Conservation (phyloP, 2,329 filamentous ascomycete genomes). For the Penicillium janthinellum region DNA sequence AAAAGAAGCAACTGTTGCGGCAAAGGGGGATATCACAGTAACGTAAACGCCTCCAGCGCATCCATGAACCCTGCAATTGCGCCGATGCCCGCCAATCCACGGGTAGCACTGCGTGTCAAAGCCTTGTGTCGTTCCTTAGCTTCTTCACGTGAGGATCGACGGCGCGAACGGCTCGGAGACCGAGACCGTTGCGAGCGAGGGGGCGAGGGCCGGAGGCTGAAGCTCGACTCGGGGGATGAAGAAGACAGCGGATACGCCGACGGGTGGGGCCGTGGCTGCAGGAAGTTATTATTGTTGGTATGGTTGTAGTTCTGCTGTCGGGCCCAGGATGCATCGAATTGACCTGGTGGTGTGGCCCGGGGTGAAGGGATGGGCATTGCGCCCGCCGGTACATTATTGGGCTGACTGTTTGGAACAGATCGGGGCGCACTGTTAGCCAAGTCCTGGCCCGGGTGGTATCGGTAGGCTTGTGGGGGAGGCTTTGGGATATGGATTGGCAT, state of each 20-base stretch:
- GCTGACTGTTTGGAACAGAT: constrained; percentile 18
- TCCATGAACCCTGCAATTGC: constrained; percentile 44
- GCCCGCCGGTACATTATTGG: constrained; percentile 7
- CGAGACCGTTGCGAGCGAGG: constrained; percentile 25
- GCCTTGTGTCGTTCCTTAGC: constrained; percentile 30
- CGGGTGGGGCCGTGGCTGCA: constrained; percentile 17
- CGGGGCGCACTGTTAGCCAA: constrained; percentile 13
- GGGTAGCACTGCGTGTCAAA: constrained; percentile 37
- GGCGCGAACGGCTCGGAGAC: constrained; percentile 17
- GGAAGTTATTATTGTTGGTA: constrained; percentile 4
- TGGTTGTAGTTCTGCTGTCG: constrained; percentile 15
- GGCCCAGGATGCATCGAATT: constrained; percentile 14
- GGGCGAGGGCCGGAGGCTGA: constrained; percentile 16
- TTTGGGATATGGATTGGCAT: constrained; percentile 3
- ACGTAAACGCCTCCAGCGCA: constrained; percentile 40
- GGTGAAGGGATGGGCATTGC: constrained; percentile 15
- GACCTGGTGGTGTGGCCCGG: constrained; percentile 17
- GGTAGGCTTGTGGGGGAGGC: constrained; percentile 14
- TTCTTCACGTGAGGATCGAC: constrained; percentile 25
- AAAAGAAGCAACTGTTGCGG: background rate
- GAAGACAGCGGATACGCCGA: constrained; percentile 22
- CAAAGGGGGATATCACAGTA: constrained; percentile 14
- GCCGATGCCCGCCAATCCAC: constrained; percentile 39
- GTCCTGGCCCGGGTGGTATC: constrained; percentile 12
- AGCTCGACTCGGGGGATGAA: constrained; percentile 21